phyloP scores from a whole-genome alignment of 768 basidiomycete species.

The Lentinula aciculospora region DNA sequence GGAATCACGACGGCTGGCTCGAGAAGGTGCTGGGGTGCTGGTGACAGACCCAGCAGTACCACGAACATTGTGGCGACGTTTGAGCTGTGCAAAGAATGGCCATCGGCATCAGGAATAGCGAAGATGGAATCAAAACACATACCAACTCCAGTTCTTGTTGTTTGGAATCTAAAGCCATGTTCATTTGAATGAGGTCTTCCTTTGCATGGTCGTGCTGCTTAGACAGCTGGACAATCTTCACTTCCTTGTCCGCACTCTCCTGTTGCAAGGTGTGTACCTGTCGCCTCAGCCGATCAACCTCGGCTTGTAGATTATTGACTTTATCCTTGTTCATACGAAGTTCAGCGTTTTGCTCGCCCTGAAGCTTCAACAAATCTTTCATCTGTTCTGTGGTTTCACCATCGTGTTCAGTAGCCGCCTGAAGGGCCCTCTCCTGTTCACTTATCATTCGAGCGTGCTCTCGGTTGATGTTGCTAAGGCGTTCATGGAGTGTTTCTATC shows the following conservation, averaged over 20 bases:
- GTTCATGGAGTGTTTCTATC: conserved; percentile 46
- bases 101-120: background rate
- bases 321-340: conserved; percentile 43
- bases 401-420: conserved; percentile 42
- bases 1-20: conserved; percentile 45
- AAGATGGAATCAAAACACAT: conserved; percentile 20
- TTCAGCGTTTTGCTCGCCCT: conserved; percentile 52
- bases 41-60: conserved; percentile 54
- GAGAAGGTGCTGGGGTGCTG: conserved; percentile 32
- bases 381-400: conserved; percentile 39
- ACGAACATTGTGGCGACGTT: conserved; percentile 54
- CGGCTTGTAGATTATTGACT: conserved; percentile 21
- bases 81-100: conserved; percentile 36
- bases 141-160: conserved; percentile 93
- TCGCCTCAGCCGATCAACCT: conserved; percentile 46
- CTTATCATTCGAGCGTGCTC: conserved; percentile 47
- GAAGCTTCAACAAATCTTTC: conserved; percentile 45
- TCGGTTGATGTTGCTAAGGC: conserved; percentile 47
- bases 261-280: conserved; percentile 70
- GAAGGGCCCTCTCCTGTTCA: conserved; percentile 40
- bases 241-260: conserved; percentile 80
- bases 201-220: conserved; percentile 64
- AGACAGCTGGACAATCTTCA: conserved; percentile 67
- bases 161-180: conserved; percentile 90
- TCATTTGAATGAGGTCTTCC: conserved; percentile 78